Base-by-base conservation (phyloP, 2,329 filamentous ascomycete genomes). In the Fusarium mundagurra region DNA sequence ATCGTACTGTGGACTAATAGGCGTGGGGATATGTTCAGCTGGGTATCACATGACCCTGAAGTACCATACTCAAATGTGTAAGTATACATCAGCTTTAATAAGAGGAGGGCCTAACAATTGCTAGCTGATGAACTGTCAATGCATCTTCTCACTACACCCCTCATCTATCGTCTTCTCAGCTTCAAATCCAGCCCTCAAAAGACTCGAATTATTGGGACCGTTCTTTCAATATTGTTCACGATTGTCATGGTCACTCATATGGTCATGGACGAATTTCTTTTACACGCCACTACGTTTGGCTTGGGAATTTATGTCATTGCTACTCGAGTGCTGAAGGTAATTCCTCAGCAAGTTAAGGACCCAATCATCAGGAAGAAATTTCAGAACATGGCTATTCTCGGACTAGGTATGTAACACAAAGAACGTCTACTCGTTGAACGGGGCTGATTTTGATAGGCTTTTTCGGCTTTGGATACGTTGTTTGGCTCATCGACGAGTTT, bases 251-350 rank as follows among this genome's bases (percentile, higher is more conserved):
- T 84, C 11, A 80, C 82, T 0, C 83, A 85, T 41, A 84, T 85
- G 79, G 80, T 81, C 20, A 82, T 85, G 82, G 83, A 85, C 34
- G 83, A 85, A 58, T 85, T 85, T 33, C 45, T 85, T 1, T 76
- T 85, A 1, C 83, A 85, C 51, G 83, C 83, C 0, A 75, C 77
- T 1, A 71, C 78, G 0, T 85, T 85, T 69, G 83, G 80, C 0
- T 9, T 82, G 5, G 78, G 77, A 0, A 79, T 84, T 1, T 82
- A 79, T 34, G 45, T 83, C 17, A 84, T 85, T 44, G 82, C 78
- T 8, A 78, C 74, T 3, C 74, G 77, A 1, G 74, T 80, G 3
- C 64, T 78, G 27, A 77, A 69, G 33, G 67, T 84, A 3, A 83
- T 85, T 48, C 73, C 80, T 2, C 70, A 78, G 13, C 80, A 81